These are phyloP conservation scores for Triticum aestivum DNA, from an alignment of 176 grass and related monocot genomes.

Conservation along the genomic window IWGSC_CS_RefSeq_v2.1 NC_057809.1:616983629-616984128, in stretches of 20 bases:
- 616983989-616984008: conserved; percentile 72
- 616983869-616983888: conserved; percentile 84
- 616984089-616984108: not conserved
- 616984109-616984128: not conserved
- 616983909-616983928: conserved; percentile 85
- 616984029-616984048: not conserved
- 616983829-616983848: conserved; percentile 68
- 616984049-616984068: not conserved
- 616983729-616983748: conserved; percentile 41
- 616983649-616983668: conserved; percentile 87
- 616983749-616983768: conserved; percentile 21
- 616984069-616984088: not conserved
- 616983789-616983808: not conserved
- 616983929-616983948: conserved; percentile 90
- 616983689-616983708: conserved; percentile 91
- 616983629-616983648: conserved; percentile 74
- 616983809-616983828: conserved; percentile 76
- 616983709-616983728: conserved; percentile 64
- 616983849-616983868: conserved; percentile 73
- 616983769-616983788: not conserved
- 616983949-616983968: conserved; percentile 84
- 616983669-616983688: conserved; percentile 75
- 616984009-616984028: conserved; percentile 66
- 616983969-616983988: conserved; percentile 60
- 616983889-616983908: conserved; percentile 91